phyloP scores from a whole-genome alignment of 352 stramenopile species.

The Nothophytophthora sp. region DNA sequence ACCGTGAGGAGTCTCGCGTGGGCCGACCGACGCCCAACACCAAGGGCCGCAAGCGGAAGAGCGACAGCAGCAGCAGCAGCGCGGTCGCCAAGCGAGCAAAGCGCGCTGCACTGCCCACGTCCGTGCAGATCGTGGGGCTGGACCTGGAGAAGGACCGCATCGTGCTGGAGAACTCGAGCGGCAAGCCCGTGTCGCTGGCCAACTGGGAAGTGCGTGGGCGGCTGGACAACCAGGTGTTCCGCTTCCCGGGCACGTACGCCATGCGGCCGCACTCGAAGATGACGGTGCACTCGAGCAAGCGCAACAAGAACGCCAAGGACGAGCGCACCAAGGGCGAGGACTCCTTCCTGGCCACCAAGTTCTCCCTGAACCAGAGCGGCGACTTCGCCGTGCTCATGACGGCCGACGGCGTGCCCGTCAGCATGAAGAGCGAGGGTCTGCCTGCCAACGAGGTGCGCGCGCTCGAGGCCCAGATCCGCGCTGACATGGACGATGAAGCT shows the following conservation, averaged over 20 bases:
- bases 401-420: slow-evolving; percentile 67
- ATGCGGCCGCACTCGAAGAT: slow-evolving; percentile 71
- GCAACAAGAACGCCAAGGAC: slow-evolving; percentile 76
- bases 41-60: slow-evolving; percentile 66
- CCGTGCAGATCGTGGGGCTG: slow-evolving; percentile 62
- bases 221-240: slow-evolving; percentile 65
- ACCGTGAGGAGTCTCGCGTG: slow-evolving; percentile 75
- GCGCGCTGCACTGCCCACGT: no score
- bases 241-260: slow-evolving; percentile 65
- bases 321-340: slow-evolving; percentile 74
- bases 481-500: slow-evolving; percentile 55
- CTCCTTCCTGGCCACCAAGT: slow-evolving; percentile 81
- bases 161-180: slow-evolving; percentile 74
- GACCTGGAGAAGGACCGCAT: slow-evolving; percentile 80
- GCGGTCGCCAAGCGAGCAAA: no score
- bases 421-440: slow-evolving; percentile 62
- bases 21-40: slow-evolving; percentile 58
- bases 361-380: slow-evolving; percentile 66
- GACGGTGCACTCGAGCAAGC: slow-evolving; percentile 79
- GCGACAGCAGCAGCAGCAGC: slow-evolving; percentile 20
- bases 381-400: slow-evolving; percentile 72
- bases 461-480: slow-evolving; percentile 53
- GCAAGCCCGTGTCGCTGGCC: slow-evolving; percentile 52
- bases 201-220: slow-evolving; percentile 69
- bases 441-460: slow-evolving; percentile 59